Conservation (phyloP, 371 early-diverging fungal genomes). For the Saksenaea vasiformis region DNA sequence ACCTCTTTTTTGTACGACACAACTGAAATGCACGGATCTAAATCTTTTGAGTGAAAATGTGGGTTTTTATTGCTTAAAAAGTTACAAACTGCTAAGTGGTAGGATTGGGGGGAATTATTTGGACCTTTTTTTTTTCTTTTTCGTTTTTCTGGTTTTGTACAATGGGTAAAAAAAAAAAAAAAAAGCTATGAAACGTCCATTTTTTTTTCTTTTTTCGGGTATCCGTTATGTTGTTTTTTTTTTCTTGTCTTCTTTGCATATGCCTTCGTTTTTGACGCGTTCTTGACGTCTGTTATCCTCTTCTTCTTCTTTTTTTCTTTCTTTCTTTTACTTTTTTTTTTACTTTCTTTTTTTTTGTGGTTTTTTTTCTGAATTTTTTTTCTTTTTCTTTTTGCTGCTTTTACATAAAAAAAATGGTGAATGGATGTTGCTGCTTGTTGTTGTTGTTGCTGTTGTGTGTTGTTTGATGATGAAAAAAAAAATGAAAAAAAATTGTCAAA, state of each 20-base stretch:
- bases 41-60: neutral
- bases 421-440: neutral
- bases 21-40: conserved; percentile 1
- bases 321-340: conserved; percentile 1
- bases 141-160: neutral
- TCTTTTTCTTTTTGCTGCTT: neutral
- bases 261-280: neutral
- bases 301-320: conserved; percentile 8
- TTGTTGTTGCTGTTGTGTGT: conserved; percentile 7
- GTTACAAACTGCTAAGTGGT: neutral
- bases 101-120: too few relatives aligned
- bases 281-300: conserved; percentile 1
- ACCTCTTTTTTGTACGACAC: neutral
- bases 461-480: conserved; percentile 7
- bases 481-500: conserved; percentile 5
- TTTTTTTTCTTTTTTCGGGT: neutral
- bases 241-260: neutral
- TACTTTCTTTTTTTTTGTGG: neutral
- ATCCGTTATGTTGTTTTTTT: neutral
- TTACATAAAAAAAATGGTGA: neutral
- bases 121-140: neutral
- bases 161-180: too few relatives aligned
- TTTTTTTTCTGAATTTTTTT: neutral
- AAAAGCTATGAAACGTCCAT: neutral
- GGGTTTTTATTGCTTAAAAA: conserved; percentile 1